phyloP scores from a whole-genome alignment of 768 basidiomycete genomes.

The Pleurotus eryngii region DNA sequence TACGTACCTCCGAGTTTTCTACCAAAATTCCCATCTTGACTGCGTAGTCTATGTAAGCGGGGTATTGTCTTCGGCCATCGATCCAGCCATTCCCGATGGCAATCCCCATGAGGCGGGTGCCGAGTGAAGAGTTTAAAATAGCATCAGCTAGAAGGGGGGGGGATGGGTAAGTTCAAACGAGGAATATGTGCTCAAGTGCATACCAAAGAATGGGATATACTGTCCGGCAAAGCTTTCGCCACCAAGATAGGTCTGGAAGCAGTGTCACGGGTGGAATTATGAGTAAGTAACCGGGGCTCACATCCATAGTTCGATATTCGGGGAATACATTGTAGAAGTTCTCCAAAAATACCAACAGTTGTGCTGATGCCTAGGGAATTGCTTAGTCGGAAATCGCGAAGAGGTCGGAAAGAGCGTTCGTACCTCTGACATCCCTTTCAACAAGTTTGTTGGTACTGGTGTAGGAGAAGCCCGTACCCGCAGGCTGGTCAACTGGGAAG shows the following conservation, averaged over 20 bases:
- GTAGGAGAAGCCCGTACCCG: slow-evolving; percentile 93
- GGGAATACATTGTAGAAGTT: slow-evolving; percentile 94
- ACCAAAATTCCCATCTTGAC: slow-evolving; percentile 77
- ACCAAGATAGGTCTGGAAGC: slow-evolving; percentile 81
- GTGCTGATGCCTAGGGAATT: slow-evolving; percentile 57
- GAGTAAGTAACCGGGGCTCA: slow-evolving; percentile 36
- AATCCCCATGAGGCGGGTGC: slow-evolving; percentile 66
- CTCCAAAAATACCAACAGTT: slow-evolving; percentile 78
- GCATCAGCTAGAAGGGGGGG: slow-evolving; percentile 59
- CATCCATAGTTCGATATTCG: slow-evolving; percentile 78
- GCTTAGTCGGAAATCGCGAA: no score
- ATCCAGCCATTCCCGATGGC: slow-evolving; percentile 99
- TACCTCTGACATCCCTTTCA: slow-evolving; percentile 68
- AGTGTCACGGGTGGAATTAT: background rate
- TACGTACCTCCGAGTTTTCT: slow-evolving; percentile 58
- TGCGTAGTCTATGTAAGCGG: slow-evolving; percentile 84
- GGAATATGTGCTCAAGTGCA: background rate
- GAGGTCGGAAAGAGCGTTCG: background rate
- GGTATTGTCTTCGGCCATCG: slow-evolving; percentile 84
- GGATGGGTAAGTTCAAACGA: slow-evolving; percentile 4
- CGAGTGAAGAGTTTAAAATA: slow-evolving; percentile 58
- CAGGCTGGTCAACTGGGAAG: slow-evolving; percentile 88
- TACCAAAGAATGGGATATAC: slow-evolving; percentile 95
- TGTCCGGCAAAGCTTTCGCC: slow-evolving; percentile 98
- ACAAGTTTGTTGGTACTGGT: slow-evolving; percentile 83